phyloP scores from a whole-genome alignment of 306 rosid species.

The Erythrophleum fordii region DNA sequence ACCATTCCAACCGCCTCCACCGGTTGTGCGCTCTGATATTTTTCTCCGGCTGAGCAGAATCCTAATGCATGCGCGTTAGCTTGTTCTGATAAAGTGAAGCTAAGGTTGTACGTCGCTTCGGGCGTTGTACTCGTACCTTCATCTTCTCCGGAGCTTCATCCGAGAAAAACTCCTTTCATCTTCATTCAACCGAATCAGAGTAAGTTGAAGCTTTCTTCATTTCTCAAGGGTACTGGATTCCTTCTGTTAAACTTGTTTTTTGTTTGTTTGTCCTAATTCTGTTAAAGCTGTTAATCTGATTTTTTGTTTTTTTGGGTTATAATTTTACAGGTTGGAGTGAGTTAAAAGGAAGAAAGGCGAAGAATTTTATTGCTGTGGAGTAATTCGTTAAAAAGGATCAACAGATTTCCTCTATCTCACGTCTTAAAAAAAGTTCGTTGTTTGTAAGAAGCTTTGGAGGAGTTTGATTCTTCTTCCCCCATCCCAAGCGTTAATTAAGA shows the following conservation, averaged over 20 bases:
- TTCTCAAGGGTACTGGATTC: no score
- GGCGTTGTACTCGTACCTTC: slow-evolving; percentile 8
- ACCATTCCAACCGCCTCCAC: not conserved
- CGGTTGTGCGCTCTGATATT: not conserved
- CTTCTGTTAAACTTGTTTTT: not conserved
- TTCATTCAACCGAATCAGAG: not conserved
- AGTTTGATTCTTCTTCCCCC: not conserved
- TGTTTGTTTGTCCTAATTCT: not conserved
- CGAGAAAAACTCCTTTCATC: no score
- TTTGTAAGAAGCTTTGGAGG: no score
- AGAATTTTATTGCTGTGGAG: slow-evolving; percentile 21
- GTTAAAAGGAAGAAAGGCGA: slow-evolving; percentile 37
- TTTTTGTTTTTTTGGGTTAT: not conserved
- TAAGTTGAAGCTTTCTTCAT: no score
- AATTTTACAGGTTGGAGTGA: slow-evolving; percentile 39
- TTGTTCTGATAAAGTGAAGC: slow-evolving; percentile 4
- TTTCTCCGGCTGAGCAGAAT: no score
- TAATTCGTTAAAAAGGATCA: not conserved
- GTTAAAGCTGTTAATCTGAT: not conserved
- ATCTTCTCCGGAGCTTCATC: no score
- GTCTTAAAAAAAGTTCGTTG: no score
- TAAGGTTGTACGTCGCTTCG: not conserved
- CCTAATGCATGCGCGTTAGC: no score
- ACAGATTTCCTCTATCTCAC: slow-evolving; percentile 13
- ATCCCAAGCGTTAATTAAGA: not conserved